These are phyloP conservation scores for Catunica adiposa DNA, from an alignment of 2,329 filamentous ascomycete genomes.

Conservation along the genomic window DNA sequence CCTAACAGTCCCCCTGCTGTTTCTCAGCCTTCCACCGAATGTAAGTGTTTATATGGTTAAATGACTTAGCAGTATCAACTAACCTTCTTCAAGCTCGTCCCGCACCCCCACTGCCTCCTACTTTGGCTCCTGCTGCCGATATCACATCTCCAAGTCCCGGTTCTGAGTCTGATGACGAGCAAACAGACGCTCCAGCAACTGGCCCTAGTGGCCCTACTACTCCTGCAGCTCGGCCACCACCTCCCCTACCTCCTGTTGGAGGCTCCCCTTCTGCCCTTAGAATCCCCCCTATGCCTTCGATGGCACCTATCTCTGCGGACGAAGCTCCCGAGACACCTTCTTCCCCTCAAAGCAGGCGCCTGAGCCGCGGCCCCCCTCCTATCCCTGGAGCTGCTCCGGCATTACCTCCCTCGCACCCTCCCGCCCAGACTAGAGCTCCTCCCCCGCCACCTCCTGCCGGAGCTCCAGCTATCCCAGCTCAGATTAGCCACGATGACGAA, in stretches of 20 bases:
- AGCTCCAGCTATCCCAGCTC: constrained; percentile 25
- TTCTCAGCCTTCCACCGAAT: constrained; percentile 36
- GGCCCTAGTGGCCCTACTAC: constrained; percentile 22
- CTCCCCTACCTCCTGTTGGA: constrained; percentile 23
- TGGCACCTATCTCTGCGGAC: constrained; percentile 19
- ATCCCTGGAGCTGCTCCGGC: constrained; percentile 40
- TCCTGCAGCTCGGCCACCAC: constrained; percentile 22
- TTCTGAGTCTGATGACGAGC: constrained; percentile 78
- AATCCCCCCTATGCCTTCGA: constrained; percentile 21
- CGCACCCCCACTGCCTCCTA: constrained; percentile 35
- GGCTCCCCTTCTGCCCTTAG: constrained; percentile 14
- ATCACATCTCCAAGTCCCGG: constrained; percentile 54
- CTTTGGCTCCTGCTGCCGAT: constrained; percentile 34
- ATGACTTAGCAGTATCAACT: neutral
- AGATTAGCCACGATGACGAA: constrained; percentile 25
- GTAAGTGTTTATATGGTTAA: constrained; percentile 29
- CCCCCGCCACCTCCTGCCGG: constrained; percentile 49
- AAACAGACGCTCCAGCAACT: constrained; percentile 34
- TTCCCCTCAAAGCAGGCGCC: constrained; percentile 31
- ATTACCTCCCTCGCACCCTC: constrained; percentile 19
- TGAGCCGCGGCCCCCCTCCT: constrained; percentile 41
- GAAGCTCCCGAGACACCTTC: constrained; percentile 28
- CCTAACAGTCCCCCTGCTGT: constrained; percentile 37
- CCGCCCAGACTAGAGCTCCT: constrained; percentile 43
- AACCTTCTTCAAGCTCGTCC: constrained; percentile 39